Evolutionary conservation across 2,329 filamentous ascomycete genomes (phyloP).

Genomic region (Botrytis deweyae): DNA sequence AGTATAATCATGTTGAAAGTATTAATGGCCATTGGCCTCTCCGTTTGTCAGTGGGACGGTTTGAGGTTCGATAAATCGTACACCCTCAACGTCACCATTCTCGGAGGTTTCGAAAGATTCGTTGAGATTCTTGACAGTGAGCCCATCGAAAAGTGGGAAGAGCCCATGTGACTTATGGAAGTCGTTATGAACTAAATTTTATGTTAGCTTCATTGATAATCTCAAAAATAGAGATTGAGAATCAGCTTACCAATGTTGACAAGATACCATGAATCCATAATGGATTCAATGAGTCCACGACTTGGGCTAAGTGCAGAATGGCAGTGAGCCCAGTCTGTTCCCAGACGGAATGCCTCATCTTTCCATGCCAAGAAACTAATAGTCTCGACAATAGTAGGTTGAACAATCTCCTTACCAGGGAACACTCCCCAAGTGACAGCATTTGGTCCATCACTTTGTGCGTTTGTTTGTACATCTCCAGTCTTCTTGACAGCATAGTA

Average conservation of each 20-base stretch:
- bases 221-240: background rate
- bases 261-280: constrained; percentile 91
- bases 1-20: constrained; percentile 29
- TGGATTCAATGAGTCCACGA: constrained; percentile 72
- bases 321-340: constrained; percentile 91
- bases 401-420: constrained; percentile 98
- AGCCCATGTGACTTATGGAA: constrained; percentile 83
- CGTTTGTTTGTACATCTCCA: constrained; percentile 81
- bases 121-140: constrained; percentile 67
- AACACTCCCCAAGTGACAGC: constrained; percentile 99
- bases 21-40: constrained; percentile 19
- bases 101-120: constrained; percentile 37
- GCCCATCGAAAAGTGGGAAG: constrained; percentile 80
- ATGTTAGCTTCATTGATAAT: constrained; percentile 25
- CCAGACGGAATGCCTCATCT: constrained; percentile 92
- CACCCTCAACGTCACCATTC: constrained; percentile 26
- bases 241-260: constrained; percentile 80
- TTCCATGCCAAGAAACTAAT: constrained; percentile 98
- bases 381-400: constrained; percentile 98
- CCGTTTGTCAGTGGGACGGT: constrained; percentile 32
- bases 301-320: constrained; percentile 75
- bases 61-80: constrained; percentile 23
- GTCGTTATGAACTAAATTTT: constrained; percentile 80
- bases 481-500: constrained; percentile 91
- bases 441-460: constrained; percentile 82